Base-by-base conservation (phyloP, 2,329 filamentous ascomycete genomes). In the Xylaria sp. region DNA sequence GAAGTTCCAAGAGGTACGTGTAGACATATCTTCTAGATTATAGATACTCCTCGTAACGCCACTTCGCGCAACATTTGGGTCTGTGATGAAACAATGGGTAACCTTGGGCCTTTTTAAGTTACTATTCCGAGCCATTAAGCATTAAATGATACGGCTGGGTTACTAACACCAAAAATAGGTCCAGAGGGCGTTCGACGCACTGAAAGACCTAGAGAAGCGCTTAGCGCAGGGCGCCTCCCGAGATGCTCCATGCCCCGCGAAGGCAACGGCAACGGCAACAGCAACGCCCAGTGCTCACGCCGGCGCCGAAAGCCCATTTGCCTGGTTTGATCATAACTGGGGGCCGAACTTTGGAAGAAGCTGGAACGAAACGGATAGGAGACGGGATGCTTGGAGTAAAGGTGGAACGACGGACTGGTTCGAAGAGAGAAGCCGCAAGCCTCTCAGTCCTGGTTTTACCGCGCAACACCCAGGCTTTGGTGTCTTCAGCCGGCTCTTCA, bases 1-100 rank as follows among this genome's bases (percentile, higher is more conserved):
- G 17, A 65, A 50, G 17, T 67, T 67, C 30, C 59, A 63, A 45
- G 34, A 67, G 54, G 65, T 67, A 51, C 11, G 42, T 4, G 5
- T 51, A 14, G 39, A 42, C 17, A 42, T 14, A 42, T 14, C 12
- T 42, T 42, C 39, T 42, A 5, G 17, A 42, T 14, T n/a, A n/a
- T n/a, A n/a, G n/a, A n/a, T n/a, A n/a, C n/a, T n/a, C 11, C 39
- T 42, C 11, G 4, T 42, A 11, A 42, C 17, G 39, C 14, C 9
- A 5, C 36, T 19, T 14, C 1, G 34, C 14, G 21, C 24, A 21
- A 30, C 30, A 14, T 14, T 42, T 42, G 17, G 39, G 11, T 42
- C 4, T 14, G 11, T 6, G 14, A 42, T 17, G 17, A 14, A 11
- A 42, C 4, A 14, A 42, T 42, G 12, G 39, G 39, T 14, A 42